phyloP scores from a whole-genome alignment of 345 rosid species.

The Gossypium mustelinum region DNA sequence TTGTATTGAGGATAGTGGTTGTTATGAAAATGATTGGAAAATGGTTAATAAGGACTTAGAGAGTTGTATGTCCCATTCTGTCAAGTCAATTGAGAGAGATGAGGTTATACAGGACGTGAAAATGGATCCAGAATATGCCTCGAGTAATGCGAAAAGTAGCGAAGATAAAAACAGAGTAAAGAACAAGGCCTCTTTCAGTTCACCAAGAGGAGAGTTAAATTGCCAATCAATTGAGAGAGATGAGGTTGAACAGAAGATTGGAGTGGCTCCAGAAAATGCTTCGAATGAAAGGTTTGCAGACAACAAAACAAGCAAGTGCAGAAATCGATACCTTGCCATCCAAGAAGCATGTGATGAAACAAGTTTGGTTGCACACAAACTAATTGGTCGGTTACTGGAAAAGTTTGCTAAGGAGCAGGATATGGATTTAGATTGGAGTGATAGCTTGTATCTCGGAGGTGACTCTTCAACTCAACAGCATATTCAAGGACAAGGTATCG shows the following conservation, averaged over 20 bases:
- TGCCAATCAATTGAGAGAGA: conserved; percentile 17
- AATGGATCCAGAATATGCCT: conserved; percentile 3
- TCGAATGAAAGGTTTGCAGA: conserved; percentile 22
- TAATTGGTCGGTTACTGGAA: conserved; percentile 50
- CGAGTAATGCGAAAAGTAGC: not conserved
- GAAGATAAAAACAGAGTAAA: not conserved
- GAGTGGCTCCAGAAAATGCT: conserved; percentile 23
- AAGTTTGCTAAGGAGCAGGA: conserved; percentile 42
- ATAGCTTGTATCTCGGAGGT: conserved; percentile 46
- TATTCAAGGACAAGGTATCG: conserved; percentile 49
- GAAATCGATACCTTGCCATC: conserved; percentile 56
- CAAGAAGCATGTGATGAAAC: conserved; percentile 76
- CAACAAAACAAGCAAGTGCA: conserved; percentile 20
- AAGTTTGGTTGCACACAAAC: conserved; percentile 61
- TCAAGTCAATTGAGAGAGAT: conserved; percentile 24
- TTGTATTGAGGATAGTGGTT: conserved; percentile 31
- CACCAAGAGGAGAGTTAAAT: conserved; percentile 19
- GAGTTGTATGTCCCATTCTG: conserved; percentile 23
- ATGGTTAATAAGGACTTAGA: conserved; percentile 15
- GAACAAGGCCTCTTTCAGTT: not conserved
- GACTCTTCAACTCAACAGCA: conserved; percentile 32
- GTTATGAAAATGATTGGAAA: conserved; percentile 18
- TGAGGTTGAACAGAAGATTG: conserved; percentile 26
- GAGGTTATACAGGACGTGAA: not conserved
- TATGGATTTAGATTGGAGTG: conserved; percentile 29